phyloP scores from a whole-genome alignment of 2,329 filamentous ascomycete genomes.

The Ilyonectria mors-panacis region DNA sequence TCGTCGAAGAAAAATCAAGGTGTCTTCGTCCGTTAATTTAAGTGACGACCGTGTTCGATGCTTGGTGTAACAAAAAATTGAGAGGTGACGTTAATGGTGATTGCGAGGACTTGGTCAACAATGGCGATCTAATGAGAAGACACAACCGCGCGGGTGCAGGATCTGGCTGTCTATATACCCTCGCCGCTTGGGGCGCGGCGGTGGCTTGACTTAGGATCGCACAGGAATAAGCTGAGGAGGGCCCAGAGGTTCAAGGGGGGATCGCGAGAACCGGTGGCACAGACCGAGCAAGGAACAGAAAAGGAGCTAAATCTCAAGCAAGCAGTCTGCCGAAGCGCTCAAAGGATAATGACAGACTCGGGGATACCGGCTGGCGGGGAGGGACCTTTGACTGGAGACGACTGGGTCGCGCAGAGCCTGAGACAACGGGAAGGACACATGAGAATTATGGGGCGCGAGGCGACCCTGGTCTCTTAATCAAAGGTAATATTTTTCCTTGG shows the following conservation, averaged over 20 bases:
- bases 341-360: slow-evolving; percentile 47
- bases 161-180: slow-evolving; percentile 58
- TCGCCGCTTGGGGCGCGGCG: slow-evolving; percentile 44
- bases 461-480: slow-evolving; percentile 45
- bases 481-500: slow-evolving; percentile 31
- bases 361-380: slow-evolving; percentile 47
- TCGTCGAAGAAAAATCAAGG: slow-evolving; percentile 25
- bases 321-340: slow-evolving; percentile 43
- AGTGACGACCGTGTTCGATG: slow-evolving; percentile 38
- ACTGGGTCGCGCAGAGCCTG: slow-evolving; percentile 59
- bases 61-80: slow-evolving; percentile 42
- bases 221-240: slow-evolving; percentile 45
- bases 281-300: slow-evolving; percentile 37
- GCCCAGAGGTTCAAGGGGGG: slow-evolving; percentile 43
- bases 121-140: slow-evolving; percentile 43
- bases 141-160: slow-evolving; percentile 52
- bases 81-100: slow-evolving; percentile 38
- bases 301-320: slow-evolving; percentile 39
- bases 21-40: slow-evolving; percentile 34
- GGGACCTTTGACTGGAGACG: slow-evolving; percentile 48
- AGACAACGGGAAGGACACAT: slow-evolving; percentile 59
- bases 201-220: slow-evolving; percentile 49
- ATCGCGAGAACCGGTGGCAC: slow-evolving; percentile 45
- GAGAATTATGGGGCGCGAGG: slow-evolving; percentile 54
- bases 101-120: slow-evolving; percentile 39